Base-by-base conservation (phyloP, 164 flowering plant genomes). In the grape (Vitis vinifera) region DNA sequence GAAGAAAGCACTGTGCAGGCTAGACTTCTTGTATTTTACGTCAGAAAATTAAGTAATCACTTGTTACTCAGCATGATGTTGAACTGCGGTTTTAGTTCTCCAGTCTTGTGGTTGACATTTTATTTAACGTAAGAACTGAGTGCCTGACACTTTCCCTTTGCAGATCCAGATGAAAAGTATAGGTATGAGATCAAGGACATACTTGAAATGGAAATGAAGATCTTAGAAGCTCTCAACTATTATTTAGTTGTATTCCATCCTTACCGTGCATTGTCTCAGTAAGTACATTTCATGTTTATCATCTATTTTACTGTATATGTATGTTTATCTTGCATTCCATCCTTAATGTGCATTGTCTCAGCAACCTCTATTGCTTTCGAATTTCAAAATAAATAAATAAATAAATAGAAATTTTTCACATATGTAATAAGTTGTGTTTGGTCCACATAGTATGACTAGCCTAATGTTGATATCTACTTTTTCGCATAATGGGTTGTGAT, bases 171-270 rank as follows among this genome's bases (percentile, higher is more conserved):
- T 80, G 97, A 94, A n/a, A 88, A 83, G 78, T 88, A 89, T 65
- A 81, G 80, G 51, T 91, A 56, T 78, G 99, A 96, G 63, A 86
- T 91, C 73, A 96, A 90, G 71, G 97, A 93, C 71, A 93, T 93
- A 68, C 91, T 96, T 55, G 98, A 93, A 77, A 96, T 93, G 98
- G 99, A 96, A 83, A 96, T 96, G 99, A 96, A 91, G 84, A 81
- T 93, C 67, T 81, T 96, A 69, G 99, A 96, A 83, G 99, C 97
- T 51, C 90, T 95, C 15, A 81, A 95, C 81, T 93, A 95, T 78
- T 91, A 88, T 80, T 81, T 95, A 71, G 97, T 95, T 72, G 89
- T 95, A 70, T 95, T 83, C 73, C 99, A 95, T 78, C 98, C 98
- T 55, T 93, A 96, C 63, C 97, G 93, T 17, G 77, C 98, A 68